Percentiles rank a stretch among this genome's conserved stretches.
Conservation (phyloP, 805 yeast species). For the Ascoidea rubescens region DNA sequence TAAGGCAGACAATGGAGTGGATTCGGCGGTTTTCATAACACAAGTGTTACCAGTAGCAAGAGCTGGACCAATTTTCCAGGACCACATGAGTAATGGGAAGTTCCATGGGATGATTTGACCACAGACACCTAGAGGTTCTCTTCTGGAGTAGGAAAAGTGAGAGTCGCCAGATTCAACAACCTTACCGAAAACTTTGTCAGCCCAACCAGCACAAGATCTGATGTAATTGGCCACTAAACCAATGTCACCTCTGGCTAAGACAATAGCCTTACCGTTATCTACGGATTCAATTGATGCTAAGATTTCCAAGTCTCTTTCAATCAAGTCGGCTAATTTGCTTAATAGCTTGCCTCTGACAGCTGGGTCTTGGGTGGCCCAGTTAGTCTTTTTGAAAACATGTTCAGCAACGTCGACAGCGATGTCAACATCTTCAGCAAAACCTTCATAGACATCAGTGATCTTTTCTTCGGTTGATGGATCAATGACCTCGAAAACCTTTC, state of each 20-base stretch:
- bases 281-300: constrained; percentile 73
- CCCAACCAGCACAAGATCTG: constrained; percentile 83
- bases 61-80: constrained; percentile 94
- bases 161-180: constrained; percentile 59
- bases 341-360: constrained; percentile 47
- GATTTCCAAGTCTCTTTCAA: constrained; percentile 58
- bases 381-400: constrained; percentile 48
- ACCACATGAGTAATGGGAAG: constrained; percentile 86
- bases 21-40: constrained; percentile 83
- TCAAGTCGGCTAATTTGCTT: constrained; percentile 59
- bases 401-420: constrained; percentile 77
- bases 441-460: constrained; percentile 59
- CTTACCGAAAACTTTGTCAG: constrained; percentile 75
- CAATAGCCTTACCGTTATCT: constrained; percentile 80
- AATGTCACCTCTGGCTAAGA: constrained; percentile 63
- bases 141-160: constrained; percentile 66
- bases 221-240: constrained; percentile 52
- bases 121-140: constrained; percentile 90
- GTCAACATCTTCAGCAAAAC: constrained; percentile 65
- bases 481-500: constrained; percentile 45
- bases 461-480: constrained; percentile 67
- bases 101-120: constrained; percentile 97
- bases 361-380: constrained; percentile 66
- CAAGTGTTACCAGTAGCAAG: constrained; percentile 82
- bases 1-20: constrained; percentile 82